Percentiles rank a stretch among this genome's conserved stretches.
These are phyloP conservation scores for Chaetomium tenue DNA, from an alignment of 495 filamentous ascomycete genomes.

Conservation along the genomic window DNA sequence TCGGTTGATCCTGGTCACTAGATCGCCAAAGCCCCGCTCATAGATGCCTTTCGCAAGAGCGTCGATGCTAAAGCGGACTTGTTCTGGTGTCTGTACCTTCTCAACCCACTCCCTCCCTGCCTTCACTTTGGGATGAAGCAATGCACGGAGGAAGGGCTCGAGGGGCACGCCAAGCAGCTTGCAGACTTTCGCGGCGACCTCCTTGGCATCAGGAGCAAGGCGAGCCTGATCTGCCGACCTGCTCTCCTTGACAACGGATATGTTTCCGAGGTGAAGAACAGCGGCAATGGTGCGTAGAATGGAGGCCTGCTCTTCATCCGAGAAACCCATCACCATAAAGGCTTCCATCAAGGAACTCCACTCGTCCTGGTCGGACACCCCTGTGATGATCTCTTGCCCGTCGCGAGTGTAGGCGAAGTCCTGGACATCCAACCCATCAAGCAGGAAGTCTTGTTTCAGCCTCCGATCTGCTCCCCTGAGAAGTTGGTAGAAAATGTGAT, in stretches of 20 bases:
- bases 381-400: conserved; percentile 85
- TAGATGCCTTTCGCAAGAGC: conserved; percentile 97
- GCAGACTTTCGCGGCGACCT: conserved; percentile 73
- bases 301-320: conserved; percentile 75
- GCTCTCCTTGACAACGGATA: conserved; percentile 84
- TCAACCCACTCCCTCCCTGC: conserved; percentile 98
- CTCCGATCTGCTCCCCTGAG: conserved; percentile 73
- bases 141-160: conserved; percentile 80
- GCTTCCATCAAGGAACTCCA: conserved; percentile 89
- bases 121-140: conserved; percentile 90
- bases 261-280: conserved; percentile 90
- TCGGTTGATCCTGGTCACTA: conserved; percentile 86
- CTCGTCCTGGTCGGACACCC: conserved; percentile 87
- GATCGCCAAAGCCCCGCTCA: conserved; percentile 89
- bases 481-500: conserved; percentile 97
- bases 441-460: conserved; percentile 71
- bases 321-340: conserved; percentile 92
- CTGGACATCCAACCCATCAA: conserved; percentile 69
- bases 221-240: conserved; percentile 86
- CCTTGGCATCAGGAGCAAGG: conserved; percentile 67
- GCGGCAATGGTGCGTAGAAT: conserved; percentile 87
- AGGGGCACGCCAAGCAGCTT: conserved; percentile 77
- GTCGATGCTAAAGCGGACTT: conserved; percentile 85
- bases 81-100: conserved; percentile 94
- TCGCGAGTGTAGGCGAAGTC: conserved; percentile 90